Percentiles rank a stretch among this genome's conserved stretches.
These are phyloP conservation scores for Sarocladium oryzae DNA, from an alignment of 2,329 filamentous ascomycete species.

Conservation along the genomic window DNA sequence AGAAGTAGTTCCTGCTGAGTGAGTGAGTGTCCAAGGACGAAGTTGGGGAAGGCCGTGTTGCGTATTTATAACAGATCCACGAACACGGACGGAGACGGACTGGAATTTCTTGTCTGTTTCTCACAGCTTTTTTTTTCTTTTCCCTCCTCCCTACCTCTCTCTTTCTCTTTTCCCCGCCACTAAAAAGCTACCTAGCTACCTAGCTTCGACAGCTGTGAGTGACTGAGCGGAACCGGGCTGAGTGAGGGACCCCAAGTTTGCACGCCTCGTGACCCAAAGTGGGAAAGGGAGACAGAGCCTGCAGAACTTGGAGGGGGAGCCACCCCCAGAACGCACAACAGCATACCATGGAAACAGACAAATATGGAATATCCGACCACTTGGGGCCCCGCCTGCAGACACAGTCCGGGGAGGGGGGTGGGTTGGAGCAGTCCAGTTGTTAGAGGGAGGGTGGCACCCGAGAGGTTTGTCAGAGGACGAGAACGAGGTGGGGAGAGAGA, in stretches of 20 bases:
- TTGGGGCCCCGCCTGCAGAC: background rate
- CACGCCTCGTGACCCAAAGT: background rate
- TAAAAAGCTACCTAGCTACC: too few relatives aligned
- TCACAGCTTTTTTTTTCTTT: too few relatives aligned
- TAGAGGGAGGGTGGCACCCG: too few relatives aligned
- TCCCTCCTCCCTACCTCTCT: too few relatives aligned
- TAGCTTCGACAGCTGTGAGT: too few relatives aligned
- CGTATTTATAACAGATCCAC: background rate
- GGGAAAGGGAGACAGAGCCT: too few relatives aligned
- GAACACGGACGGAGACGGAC: background rate
- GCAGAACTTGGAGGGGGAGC: background rate
- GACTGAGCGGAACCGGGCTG: too few relatives aligned
- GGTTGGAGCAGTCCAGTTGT: conserved; percentile 4
- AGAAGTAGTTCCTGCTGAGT: background rate
- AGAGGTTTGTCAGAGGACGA: background rate
- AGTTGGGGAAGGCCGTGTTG: too few relatives aligned
- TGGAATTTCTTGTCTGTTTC: too few relatives aligned
- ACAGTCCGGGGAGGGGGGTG: conserved; percentile 8
- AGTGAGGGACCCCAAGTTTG: too few relatives aligned
- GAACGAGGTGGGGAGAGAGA: background rate
- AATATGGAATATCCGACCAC: background rate
- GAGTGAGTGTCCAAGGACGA: background rate
- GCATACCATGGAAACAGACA: background rate
- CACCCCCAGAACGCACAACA: background rate
- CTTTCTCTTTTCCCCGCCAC: too few relatives aligned